phyloP scores from a whole-genome alignment of 2,329 filamentous ascomycete species.

The Aspergillus udagawae region DNA sequence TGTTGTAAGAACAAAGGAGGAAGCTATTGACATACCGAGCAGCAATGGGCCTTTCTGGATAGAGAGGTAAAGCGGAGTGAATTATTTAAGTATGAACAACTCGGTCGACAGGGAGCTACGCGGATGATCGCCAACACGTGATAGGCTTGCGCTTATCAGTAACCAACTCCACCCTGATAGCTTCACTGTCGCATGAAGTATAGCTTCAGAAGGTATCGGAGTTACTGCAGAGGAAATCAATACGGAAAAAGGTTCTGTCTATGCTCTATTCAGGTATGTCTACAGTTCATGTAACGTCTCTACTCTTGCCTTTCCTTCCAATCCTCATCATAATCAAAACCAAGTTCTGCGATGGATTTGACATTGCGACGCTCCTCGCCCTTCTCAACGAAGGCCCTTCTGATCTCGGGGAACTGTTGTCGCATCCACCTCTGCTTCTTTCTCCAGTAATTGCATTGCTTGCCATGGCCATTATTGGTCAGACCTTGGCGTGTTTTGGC shows the following conservation, averaged over 20 bases:
- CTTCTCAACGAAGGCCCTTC: constrained; percentile 64
- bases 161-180: constrained; percentile 9
- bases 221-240: neutral
- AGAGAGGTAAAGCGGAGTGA: constrained; percentile 1
- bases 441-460: constrained; percentile 68
- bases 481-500: constrained; percentile 36
- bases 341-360: constrained; percentile 66
- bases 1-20: neutral
- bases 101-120: constrained; percentile 16
- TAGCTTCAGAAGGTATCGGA: neutral
- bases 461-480: constrained; percentile 51
- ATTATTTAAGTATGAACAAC: constrained; percentile 3
- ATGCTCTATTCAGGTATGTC: neutral
- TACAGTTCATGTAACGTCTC: neutral
- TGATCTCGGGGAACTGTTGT: constrained; percentile 63
- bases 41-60: neutral
- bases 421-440: constrained; percentile 69
- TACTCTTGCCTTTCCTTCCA: constrained; percentile 18
- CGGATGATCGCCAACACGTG: constrained; percentile 32
- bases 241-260: neutral
- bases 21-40: neutral
- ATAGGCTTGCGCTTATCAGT: constrained; percentile 21
- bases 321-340: constrained; percentile 56
- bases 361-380: constrained; percentile 58
- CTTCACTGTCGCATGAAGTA: neutral